Base-by-base conservation (phyloP, 23 red algal species). In the Gracilariopsis chorda region DNA sequence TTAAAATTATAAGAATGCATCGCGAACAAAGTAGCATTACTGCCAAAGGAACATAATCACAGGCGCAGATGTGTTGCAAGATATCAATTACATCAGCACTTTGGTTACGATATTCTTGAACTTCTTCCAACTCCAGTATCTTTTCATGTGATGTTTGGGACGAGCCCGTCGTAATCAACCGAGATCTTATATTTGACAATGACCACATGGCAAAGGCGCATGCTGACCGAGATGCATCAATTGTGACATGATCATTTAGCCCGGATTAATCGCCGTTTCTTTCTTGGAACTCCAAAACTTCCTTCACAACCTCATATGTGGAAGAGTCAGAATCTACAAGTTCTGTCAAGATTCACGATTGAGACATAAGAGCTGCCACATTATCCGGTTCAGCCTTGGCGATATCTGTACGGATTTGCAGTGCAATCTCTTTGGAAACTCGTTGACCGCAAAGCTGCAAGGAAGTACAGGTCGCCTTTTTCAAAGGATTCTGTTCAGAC, bases 401-500 rank as follows among this genome's bases (percentile, higher is more conserved):
- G 39, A 90, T 30, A 62, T 58, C 86, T 4, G 86, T 44, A 17
- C 71, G 75, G 10, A 90, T 72, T 25, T 49, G 56, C 12, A 64
- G 27, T 0, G 55, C 33, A 9, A 90, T 45, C 8, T 78, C 86
- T 42, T 80, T 68, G 9, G 86, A 34, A 23, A 72, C 71, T 42
- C 45, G 41, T 23, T 67, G 17, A 70, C 41, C 61, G 53, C 28
- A 70, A 13, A 55, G 42, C 24, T 80, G 71, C 19, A 90, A 29
- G 20, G 75, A 27, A 39, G 41, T 78, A 27, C 36, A 40, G 27
- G 86, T 53, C 37, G 40, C 33, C 8, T 45, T 48, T 29, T 61
- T 62, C 39, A 78, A 67, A 30, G 86, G 71, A 70, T 69, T 80
- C 25, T 80, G 65, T 23, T 80, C 86, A 1, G 86, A 78, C 55